Conservation (phyloP, 129 eudicot species). For the Centella asiatica region DNA sequence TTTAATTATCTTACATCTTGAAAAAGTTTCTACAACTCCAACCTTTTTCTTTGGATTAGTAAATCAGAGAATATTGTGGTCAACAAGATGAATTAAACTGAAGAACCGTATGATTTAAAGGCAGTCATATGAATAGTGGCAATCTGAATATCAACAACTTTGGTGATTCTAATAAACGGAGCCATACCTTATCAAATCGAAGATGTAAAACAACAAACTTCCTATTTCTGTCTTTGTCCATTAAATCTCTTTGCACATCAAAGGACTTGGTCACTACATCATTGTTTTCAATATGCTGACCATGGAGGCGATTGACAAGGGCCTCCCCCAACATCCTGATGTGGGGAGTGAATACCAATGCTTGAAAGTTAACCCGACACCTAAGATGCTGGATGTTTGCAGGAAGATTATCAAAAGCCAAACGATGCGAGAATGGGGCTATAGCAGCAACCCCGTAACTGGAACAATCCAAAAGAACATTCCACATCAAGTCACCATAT, state of each 20-base stretch:
- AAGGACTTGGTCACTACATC: conserved; percentile 18
- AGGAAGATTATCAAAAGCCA: conserved; percentile 81
- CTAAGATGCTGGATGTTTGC: conserved; percentile 71
- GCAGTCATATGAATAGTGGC: too few relatives aligned
- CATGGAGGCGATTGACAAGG: conserved; percentile 61
- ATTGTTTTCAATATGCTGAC: conserved; percentile 24
- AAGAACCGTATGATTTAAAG: too few relatives aligned
- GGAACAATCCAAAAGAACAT: conserved; percentile 18
- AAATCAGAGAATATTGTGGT: too few relatives aligned
- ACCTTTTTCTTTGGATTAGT: too few relatives aligned
- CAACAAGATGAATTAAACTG: too few relatives aligned
- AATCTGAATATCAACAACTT: neutral
- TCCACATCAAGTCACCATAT: neutral
- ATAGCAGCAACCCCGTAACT: conserved; percentile 90
- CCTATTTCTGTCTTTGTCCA: conserved; percentile 32
- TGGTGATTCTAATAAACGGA: neutral
- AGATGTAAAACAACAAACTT: conserved; percentile 89
- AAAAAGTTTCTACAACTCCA: too few relatives aligned
- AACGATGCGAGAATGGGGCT: conserved; percentile 94
- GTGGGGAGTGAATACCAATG: conserved; percentile 70
- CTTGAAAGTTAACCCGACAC: conserved; percentile 89
- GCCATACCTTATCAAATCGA: conserved; percentile 86
- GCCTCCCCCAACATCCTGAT: conserved; percentile 58
- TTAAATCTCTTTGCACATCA: conserved; percentile 7
- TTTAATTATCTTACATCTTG: too few relatives aligned